These are phyloP conservation scores for Saccharum spontaneum DNA, from an alignment of 176 grass and related monocot genomes.

Conservation along the genomic window DNA sequence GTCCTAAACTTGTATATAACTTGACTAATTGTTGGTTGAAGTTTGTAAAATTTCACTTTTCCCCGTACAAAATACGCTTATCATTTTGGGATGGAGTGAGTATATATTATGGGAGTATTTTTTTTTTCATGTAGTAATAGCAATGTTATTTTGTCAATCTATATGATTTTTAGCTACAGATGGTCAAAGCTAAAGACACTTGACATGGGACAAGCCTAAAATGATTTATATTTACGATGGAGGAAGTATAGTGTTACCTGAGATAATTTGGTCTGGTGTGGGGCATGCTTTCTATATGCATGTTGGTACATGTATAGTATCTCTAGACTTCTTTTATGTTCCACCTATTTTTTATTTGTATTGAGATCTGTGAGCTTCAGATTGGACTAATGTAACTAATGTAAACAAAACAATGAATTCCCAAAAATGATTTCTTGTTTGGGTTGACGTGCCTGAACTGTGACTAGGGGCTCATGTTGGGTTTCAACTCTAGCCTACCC, in stretches of 20 bases:
- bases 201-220: not conserved
- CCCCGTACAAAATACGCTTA: not conserved
- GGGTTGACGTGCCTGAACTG: no score
- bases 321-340: slow-evolving; percentile 3
- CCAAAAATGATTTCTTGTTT: not conserved
- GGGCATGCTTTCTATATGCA: not conserved
- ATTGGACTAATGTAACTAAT: not conserved
- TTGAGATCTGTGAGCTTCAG: not conserved
- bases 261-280: slow-evolving; percentile 1
- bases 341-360: not conserved
- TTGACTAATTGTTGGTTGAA: not conserved
- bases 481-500: no score
- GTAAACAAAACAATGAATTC: not conserved
- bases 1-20: not conserved
- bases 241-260: not conserved
- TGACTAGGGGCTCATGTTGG: no score
- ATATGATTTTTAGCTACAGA: not conserved
- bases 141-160: not conserved
- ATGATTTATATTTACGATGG: not conserved
- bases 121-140: not conserved
- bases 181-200: not conserved
- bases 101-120: not conserved
- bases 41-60: not conserved
- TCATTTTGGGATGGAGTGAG: not conserved
- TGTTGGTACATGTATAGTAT: not conserved